A percentile compares a stretch with the other conserved stretches of the same genome.
Evolutionary conservation across 2,329 filamentous ascomycete genomes (phyloP).

Genomic region (Ophiostoma novo-ulmi): DNA sequence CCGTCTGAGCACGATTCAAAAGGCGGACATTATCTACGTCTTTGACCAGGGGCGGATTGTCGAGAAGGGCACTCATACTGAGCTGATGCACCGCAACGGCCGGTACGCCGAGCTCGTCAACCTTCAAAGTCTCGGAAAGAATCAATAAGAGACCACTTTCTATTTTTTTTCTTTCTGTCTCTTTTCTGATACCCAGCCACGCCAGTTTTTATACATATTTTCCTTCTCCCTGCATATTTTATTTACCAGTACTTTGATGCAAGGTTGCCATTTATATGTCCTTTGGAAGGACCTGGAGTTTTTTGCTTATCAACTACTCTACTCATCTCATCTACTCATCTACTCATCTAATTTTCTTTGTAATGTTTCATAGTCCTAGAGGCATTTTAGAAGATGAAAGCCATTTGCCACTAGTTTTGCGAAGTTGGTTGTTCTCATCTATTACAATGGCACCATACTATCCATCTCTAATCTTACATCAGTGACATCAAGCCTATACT

Average conservation of each 20-base stretch:
- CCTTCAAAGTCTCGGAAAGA: constrained; percentile 68
- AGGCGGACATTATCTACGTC: constrained; percentile 93
- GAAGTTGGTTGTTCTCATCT: no score
- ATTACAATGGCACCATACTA: no score
- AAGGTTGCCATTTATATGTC: neutral
- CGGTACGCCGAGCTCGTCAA: constrained; percentile 76
- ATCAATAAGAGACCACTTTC: constrained; percentile 26
- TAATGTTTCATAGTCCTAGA: neutral
- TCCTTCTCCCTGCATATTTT: neutral
- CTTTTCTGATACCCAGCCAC: constrained; percentile 9
- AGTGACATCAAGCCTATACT: neutral
- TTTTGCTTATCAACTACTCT: neutral
- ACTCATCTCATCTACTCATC: neutral
- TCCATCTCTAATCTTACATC: neutral
- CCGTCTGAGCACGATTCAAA: constrained; percentile 85
- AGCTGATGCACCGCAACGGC: constrained; percentile 64
- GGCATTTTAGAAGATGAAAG: neutral
- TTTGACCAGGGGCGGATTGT: constrained; percentile 85
- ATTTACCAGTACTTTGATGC: neutral
- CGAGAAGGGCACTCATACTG: constrained; percentile 74
- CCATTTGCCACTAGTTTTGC: neutral
- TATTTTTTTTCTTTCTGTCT: neutral
- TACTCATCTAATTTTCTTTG: neutral
- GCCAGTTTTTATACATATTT: constrained; percentile 13
- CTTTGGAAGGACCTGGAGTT: neutral